These are phyloP conservation scores for Phytophthora gonapodyides DNA, from an alignment of 352 stramenopile genomes.

Conservation along the genomic window DNA sequence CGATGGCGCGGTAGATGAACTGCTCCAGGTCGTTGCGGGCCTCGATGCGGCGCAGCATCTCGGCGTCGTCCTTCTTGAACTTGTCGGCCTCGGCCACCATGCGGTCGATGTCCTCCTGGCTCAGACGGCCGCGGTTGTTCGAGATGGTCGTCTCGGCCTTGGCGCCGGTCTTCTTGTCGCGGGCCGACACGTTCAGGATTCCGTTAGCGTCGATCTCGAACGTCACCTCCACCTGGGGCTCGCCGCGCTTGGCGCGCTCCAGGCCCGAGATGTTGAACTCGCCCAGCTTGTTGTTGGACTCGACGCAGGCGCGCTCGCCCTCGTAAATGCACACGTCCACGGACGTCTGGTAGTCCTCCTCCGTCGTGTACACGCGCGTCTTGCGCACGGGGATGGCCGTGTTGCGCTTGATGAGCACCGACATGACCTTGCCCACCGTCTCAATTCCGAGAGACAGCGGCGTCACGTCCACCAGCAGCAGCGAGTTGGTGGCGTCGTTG, in stretches of 20 bases:
- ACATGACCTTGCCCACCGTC: slow-evolving; percentile 90
- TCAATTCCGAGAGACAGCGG: slow-evolving; percentile 90
- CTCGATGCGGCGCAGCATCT: slow-evolving; percentile 73
- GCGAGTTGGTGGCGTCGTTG: slow-evolving; percentile 83
- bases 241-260: slow-evolving; percentile 84
- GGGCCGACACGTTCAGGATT: slow-evolving; percentile 90
- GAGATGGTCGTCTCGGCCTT: slow-evolving; percentile 75
- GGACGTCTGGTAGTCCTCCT: slow-evolving; percentile 84
- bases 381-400: slow-evolving; percentile 89
- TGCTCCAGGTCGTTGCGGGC: slow-evolving; percentile 68
- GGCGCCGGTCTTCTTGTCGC: slow-evolving; percentile 83
- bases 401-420: slow-evolving; percentile 88
- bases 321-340: slow-evolving; percentile 90
- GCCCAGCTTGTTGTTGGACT: slow-evolving; percentile 94
- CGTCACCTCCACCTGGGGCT: slow-evolving; percentile 91
- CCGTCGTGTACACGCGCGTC: slow-evolving; percentile 72
- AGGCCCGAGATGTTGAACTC: slow-evolving; percentile 92
- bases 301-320: slow-evolving; percentile 87
- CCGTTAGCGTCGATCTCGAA: slow-evolving; percentile 94
- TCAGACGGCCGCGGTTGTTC: slow-evolving; percentile 75
- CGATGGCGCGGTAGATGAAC: slow-evolving; percentile 78
- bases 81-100: slow-evolving; percentile 76
- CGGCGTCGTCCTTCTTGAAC: slow-evolving; percentile 76
- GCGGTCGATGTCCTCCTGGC: slow-evolving; percentile 71
- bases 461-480: slow-evolving; percentile 91